These are phyloP conservation scores for Oryza meridionalis DNA, from an alignment of 176 grass and related monocot species.

Conservation along the genomic window DNA sequence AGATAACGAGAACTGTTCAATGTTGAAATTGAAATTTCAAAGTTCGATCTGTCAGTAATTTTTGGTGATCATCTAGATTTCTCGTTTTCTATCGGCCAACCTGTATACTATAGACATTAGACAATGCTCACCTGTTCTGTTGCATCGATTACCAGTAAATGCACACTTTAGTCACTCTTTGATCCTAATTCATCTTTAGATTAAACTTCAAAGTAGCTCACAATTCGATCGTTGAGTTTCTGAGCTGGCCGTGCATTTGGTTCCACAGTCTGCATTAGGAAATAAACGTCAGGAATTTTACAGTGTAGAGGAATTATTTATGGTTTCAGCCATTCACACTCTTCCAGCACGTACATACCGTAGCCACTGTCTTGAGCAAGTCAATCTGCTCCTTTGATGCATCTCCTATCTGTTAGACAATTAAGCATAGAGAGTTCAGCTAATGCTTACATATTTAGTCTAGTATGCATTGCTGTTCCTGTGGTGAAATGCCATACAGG, in stretches of 20 bases:
- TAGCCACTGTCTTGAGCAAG: not conserved
- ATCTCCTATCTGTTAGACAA: conserved; percentile 32
- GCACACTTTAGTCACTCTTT: not conserved
- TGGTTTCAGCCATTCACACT: not conserved
- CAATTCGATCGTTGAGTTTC: conserved; percentile 35
- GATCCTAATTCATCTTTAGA: not conserved
- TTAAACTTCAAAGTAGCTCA: conserved; percentile 37
- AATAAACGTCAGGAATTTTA: not conserved
- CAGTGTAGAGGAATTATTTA: not conserved
- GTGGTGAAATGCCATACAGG: not conserved
- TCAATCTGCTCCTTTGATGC: conserved; percentile 32
- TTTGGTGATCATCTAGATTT: not conserved
- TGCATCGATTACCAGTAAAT: not conserved
- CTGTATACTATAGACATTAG: not conserved
- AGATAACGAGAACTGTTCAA: too few relatives aligned
- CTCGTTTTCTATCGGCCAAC: not conserved
- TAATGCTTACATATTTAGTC: not conserved
- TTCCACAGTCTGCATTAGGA: not conserved
- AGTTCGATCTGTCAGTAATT: not conserved
- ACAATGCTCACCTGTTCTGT: not conserved
- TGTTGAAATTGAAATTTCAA: not conserved
- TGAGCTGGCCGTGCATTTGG: conserved; percentile 25
- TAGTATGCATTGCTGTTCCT: not conserved
- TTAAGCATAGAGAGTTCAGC: not conserved
- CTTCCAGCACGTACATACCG: not conserved